phyloP scores from a whole-genome alignment of 2,329 filamentous ascomycete species.

The Trichoderma brevicompactum region DNA sequence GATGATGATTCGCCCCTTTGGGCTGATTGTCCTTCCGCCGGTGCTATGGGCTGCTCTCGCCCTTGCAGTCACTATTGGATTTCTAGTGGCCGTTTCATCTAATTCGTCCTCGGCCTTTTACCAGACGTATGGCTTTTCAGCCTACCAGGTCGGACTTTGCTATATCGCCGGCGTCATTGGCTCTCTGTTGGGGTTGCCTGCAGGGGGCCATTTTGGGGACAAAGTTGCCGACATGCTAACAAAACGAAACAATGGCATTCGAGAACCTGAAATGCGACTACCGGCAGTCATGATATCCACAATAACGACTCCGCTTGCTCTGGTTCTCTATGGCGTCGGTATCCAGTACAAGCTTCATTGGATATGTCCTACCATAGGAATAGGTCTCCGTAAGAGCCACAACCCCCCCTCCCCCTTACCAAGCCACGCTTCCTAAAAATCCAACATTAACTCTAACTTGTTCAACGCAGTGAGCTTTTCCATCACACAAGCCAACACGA shows the following conservation, averaged over 20 bases:
- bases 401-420: background rate
- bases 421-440: background rate
- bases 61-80: constrained; percentile 59
- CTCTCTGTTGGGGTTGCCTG: constrained; percentile 53
- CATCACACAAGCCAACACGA: constrained; percentile 59
- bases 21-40: constrained; percentile 55
- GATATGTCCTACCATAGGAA: constrained; percentile 60
- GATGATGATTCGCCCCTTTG: constrained; percentile 55
- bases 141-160: constrained; percentile 55
- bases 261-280: constrained; percentile 65
- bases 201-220: constrained; percentile 55
- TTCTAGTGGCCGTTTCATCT: constrained; percentile 58
- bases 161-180: constrained; percentile 56
- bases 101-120: constrained; percentile 54
- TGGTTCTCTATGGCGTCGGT: constrained; percentile 54
- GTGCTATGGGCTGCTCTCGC: constrained; percentile 61
- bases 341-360: constrained; percentile 54
- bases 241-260: constrained; percentile 56
- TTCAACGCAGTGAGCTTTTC: constrained; percentile 54
- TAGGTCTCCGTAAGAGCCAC: constrained; percentile 53
- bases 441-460: constrained; percentile 17
- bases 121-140: constrained; percentile 48
- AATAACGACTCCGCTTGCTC: constrained; percentile 52
- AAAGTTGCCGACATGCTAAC: constrained; percentile 55
- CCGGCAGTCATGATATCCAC: constrained; percentile 57